Evolutionary conservation across 768 basidiomycete genomes (phyloP), one percentile per base, ranked within the genome.

Genomic region (Leccinellum rugosiceps): DNA sequence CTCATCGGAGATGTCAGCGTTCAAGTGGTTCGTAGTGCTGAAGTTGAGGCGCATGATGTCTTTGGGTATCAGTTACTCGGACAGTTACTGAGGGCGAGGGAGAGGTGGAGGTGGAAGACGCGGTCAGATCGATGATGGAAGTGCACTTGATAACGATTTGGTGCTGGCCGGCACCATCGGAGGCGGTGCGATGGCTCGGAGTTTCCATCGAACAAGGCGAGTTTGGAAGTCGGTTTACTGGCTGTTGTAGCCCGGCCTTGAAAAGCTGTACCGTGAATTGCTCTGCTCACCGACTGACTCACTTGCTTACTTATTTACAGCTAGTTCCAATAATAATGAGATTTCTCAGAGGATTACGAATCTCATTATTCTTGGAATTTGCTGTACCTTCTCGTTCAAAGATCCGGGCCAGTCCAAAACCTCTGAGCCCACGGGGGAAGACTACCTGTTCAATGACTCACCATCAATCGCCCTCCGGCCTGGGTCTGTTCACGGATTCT

Each of bases 1-100:
- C 34, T 66, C 63, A 21, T 70, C 59, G 4, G 58, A 56, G 21
- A 70, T 59, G n/a, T 61, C 26, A 3, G 68, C 63, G 45, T 70
- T 66, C 51, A 61, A 25, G 46, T 64, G 47, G 50, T 66, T 17
- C n/a, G 45, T 46, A 6, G 64, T 63, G 21, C 64, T 70, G 25
- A 66, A 57, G 44, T 46, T 43, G 54, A 68, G 63, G 26, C 60
- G 68, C 68, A 69, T 68, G 41, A 47, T 30, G 14, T 46, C 6
- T 31, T 14, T 23, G 44, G 34, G 4, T 8, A 0, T 6, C 26
- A 13, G 19, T 13, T 1, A 35, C 17, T 38, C 15, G 53, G 62
- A 23, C 58, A 9, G 17, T 30, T 17, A 48, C 26, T 19, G 6
- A 35, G 31, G 9, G 9, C 8, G 5, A 11, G 4, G 51, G 35